phyloP scores from a whole-genome alignment of 1,139 yeast species.

The Sugiyamaella xylanicola region DNA sequence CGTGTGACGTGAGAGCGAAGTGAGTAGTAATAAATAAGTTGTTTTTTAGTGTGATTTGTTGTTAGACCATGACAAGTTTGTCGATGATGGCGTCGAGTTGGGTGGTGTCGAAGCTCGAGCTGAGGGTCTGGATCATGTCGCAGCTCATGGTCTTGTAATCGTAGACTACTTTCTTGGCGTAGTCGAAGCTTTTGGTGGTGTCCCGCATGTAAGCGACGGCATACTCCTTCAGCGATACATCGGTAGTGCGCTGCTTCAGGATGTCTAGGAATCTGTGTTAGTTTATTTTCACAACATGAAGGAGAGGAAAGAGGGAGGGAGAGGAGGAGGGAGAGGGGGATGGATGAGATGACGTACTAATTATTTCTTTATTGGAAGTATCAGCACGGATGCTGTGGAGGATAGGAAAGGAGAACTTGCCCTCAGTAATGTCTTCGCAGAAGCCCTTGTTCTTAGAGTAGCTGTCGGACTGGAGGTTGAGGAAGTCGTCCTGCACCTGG shows the following conservation, averaged over 20 bases:
- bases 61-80: conserved; percentile 10
- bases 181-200: conserved; percentile 49
- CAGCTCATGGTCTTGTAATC: conserved; percentile 29
- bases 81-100: conserved; percentile 15
- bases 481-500: conserved; percentile 80
- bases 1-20: no score
- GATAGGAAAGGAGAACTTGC: conserved; percentile 83
- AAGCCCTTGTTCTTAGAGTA: conserved; percentile 72
- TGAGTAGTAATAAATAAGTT: conserved; percentile 2
- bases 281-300: background rate
- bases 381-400: conserved; percentile 58
- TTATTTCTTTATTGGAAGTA: conserved; percentile 44
- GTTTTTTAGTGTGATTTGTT: background rate
- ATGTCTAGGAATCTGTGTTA: conserved; percentile 35
- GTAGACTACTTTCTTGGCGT: conserved; percentile 34
- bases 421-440: conserved; percentile 88
- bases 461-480: conserved; percentile 57
- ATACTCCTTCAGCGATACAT: conserved; percentile 49
- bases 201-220: conserved; percentile 52
- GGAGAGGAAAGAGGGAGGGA: background rate
- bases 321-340: background rate
- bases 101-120: conserved; percentile 20
- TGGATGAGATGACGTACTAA: conserved; percentile 29
- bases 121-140: conserved; percentile 26
- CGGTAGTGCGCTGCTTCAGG: conserved; percentile 44